A percentile compares a stretch with the other conserved stretches of the same genome.
Evolutionary conservation across 306 rosid genomes (phyloP).

Genomic region (Cajanus cajan): DNA sequence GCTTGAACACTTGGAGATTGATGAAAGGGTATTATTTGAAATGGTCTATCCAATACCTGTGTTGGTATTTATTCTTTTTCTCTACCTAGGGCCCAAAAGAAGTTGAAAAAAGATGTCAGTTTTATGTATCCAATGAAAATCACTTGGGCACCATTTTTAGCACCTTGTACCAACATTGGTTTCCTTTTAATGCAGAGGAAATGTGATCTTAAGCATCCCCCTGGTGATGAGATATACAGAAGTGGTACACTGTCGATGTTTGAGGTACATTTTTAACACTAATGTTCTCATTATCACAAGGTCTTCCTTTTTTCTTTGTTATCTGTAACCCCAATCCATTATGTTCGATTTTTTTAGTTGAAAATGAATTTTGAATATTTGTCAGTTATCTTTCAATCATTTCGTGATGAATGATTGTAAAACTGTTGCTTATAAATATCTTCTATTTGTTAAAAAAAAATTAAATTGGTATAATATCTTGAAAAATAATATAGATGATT

Average conservation of each 20-base stretch:
- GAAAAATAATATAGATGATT: background rate
- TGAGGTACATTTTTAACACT: conserved; percentile 58
- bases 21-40: background rate
- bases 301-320: background rate
- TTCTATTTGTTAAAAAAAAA: background rate
- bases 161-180: background rate
- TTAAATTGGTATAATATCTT: background rate
- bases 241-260: conserved; percentile 98
- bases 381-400: background rate
- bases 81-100: background rate
- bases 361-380: background rate
- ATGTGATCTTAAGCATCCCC: conserved; percentile 99
- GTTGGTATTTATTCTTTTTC: background rate
- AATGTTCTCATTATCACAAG: background rate
- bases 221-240: conserved; percentile 98
- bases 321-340: background rate
- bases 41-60: background rate
- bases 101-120: background rate
- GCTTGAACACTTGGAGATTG: conserved; percentile 3
- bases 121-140: conserved; percentile 8
- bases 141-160: background rate
- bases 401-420: background rate
- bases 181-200: conserved; percentile 64
- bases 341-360: background rate
- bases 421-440: background rate